These are phyloP conservation scores for Hypoxylon sp. DNA, from an alignment of 2,329 filamentous ascomycete genomes.

Conservation along the genomic window DNA sequence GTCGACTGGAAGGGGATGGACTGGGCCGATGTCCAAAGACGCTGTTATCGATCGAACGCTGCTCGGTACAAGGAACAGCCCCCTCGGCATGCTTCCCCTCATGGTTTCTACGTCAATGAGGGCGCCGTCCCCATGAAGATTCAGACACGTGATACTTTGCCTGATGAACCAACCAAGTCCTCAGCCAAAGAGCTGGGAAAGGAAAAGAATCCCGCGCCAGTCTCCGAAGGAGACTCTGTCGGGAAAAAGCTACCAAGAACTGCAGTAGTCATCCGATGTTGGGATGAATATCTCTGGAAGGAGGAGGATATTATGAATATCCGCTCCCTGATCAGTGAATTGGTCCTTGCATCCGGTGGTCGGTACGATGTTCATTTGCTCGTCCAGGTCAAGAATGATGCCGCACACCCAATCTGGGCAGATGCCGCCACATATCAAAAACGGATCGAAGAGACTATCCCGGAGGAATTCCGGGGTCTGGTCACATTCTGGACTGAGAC, in stretches of 20 bases:
- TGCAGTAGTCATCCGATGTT: conserved; percentile 85
- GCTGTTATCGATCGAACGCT: conserved; percentile 79
- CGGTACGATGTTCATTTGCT: conserved; percentile 90
- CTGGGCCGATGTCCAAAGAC: conserved; percentile 84
- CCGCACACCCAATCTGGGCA: conserved; percentile 82
- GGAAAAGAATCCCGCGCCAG: conserved; percentile 45
- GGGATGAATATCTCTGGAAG: conserved; percentile 84
- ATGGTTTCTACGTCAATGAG: conserved; percentile 68
- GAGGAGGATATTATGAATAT: conserved; percentile 86
- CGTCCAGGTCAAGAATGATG: conserved; percentile 85
- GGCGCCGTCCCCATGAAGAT: conserved; percentile 47
- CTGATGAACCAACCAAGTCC: conserved; percentile 38
- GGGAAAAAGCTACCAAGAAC: conserved; percentile 68
- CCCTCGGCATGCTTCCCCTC: conserved; percentile 58
- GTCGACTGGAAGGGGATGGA: conserved; percentile 83
- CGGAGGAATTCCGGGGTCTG: conserved; percentile 89
- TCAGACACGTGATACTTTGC: conserved; percentile 47
- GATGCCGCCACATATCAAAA: conserved; percentile 77
- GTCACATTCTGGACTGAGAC: conserved; percentile 94
- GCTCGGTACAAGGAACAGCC: conserved; percentile 74
- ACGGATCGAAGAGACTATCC: conserved; percentile 77
- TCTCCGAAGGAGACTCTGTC: conserved; percentile 38
- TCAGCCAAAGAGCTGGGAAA: conserved; percentile 25
- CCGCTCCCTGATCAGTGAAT: conserved; percentile 85
- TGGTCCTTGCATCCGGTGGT: conserved; percentile 83